A percentile compares a stretch with the other conserved stretches of the same genome.
phyloP scores from a whole-genome alignment of 768 basidiomycete species.

The Leccinum disarticulatum region DNA sequence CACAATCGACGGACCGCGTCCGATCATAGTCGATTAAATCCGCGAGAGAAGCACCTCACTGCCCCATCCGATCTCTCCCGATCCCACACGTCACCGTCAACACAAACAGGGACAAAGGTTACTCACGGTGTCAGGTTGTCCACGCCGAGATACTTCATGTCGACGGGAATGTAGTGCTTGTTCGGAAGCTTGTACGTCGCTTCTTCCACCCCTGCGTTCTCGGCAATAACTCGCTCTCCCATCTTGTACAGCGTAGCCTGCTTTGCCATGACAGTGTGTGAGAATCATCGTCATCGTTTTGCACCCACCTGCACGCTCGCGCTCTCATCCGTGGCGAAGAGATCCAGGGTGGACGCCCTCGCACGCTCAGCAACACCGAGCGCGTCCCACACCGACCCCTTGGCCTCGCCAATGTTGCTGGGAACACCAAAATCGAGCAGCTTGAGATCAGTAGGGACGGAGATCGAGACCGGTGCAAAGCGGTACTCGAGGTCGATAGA shows the following conservation, averaged over 20 bases:
- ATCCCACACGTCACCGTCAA: conserved; percentile 22
- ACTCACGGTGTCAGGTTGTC: conserved; percentile 70
- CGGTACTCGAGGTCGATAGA: conserved; percentile 75
- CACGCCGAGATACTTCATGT: conserved; percentile 70
- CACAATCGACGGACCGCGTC: background rate
- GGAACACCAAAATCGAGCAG: conserved; percentile 51
- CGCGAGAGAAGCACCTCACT: background rate
- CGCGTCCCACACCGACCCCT: conserved; percentile 61
- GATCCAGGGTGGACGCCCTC: conserved; percentile 66
- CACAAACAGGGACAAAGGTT: conserved; percentile 8
- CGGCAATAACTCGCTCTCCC: conserved; percentile 67
- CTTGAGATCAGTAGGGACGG: conserved; percentile 49
- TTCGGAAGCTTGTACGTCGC: conserved; percentile 84
- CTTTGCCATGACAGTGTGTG: background rate
- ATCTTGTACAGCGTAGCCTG: conserved; percentile 94
- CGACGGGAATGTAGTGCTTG: conserved; percentile 91
- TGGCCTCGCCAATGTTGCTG: conserved; percentile 30
- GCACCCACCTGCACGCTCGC: conserved; percentile 82
- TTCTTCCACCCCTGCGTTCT: conserved; percentile 56
- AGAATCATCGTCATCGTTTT: background rate
- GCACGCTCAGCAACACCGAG: conserved; percentile 51
- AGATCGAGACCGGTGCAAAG: conserved; percentile 50
- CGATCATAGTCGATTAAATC: background rate
- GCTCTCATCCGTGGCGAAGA: conserved; percentile 86
- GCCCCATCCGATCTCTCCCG: conserved; percentile 8